A percentile compares a stretch with the other conserved stretches of the same genome.
Conservation (phyloP, 2,329 filamentous ascomycete genomes). For the Epicoccum nigrum region DNA sequence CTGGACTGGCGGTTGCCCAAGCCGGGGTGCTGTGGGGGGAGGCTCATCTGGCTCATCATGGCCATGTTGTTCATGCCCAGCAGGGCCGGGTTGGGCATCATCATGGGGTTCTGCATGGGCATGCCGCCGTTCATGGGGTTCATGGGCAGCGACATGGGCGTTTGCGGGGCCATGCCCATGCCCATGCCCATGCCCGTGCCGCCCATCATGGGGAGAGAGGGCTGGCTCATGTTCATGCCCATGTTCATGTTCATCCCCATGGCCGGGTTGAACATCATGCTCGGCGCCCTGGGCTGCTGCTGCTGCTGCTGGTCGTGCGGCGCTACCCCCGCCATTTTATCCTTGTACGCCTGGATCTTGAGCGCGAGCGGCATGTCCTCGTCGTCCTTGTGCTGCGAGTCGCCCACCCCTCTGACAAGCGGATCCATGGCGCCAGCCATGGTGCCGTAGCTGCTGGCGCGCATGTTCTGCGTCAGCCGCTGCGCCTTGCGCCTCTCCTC, state of each 20-base stretch:
- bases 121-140: conserved; percentile 12
- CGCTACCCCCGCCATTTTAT: conserved; percentile 31
- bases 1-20: not conserved
- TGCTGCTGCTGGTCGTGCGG: conserved; percentile 12
- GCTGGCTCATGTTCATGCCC: conserved; percentile 16
- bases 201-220: conserved; percentile 24
- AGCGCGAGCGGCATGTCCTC: conserved; percentile 39
- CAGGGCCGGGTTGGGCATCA: too few relatives aligned
- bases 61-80: conserved; percentile 21
- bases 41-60: not conserved
- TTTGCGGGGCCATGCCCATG: conserved; percentile 3
- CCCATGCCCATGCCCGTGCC: conserved; percentile 1
- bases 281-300: conserved; percentile 10
- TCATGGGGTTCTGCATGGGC: not conserved
- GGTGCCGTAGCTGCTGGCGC: conserved; percentile 40
- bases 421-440: conserved; percentile 33
- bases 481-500: conserved; percentile 47
- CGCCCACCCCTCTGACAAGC: conserved; percentile 27
- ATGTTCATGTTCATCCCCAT: not conserved
- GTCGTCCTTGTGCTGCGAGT: conserved; percentile 23
- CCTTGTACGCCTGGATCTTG: conserved; percentile 48
- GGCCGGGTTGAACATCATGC: conserved; percentile 23
- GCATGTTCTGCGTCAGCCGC: conserved; percentile 42
- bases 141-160: conserved; percentile 19
- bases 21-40: not conserved